Evolutionary conservation across 148 eudicot species (phyloP).

Genomic region (Agrostemma githago): DNA sequence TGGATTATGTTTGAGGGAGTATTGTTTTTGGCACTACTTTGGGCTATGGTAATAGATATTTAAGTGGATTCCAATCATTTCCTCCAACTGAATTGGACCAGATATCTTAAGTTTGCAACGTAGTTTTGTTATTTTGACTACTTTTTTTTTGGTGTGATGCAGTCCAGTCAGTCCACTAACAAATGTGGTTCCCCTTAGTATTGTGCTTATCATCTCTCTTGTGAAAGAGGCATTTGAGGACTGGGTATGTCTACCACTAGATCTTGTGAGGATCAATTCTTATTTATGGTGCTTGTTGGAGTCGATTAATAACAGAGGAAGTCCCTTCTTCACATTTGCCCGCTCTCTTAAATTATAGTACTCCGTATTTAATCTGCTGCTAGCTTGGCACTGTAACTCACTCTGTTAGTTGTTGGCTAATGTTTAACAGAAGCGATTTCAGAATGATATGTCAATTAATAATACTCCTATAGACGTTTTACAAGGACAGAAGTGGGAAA

Average conservation of each 20-base stretch:
- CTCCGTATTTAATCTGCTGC: background rate
- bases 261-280: background rate
- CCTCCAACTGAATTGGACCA: background rate
- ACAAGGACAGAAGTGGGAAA: constrained; percentile 68
- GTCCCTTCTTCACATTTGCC: background rate
- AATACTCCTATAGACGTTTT: constrained; percentile 64
- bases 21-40: background rate
- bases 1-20: background rate
- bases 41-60: background rate
- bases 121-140: constrained; percentile 15
- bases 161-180: constrained; percentile 97
- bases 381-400: constrained; percentile 8
- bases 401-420: constrained; percentile 12
- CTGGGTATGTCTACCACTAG: constrained; percentile 62
- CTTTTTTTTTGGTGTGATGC: constrained; percentile 38
- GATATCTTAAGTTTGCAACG: constrained; percentile 5
- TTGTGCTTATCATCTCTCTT: constrained; percentile 89
- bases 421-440: constrained; percentile 79
- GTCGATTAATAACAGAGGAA: background rate
- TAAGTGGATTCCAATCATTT: background rate
- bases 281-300: background rate
- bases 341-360: background rate
- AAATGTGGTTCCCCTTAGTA: constrained; percentile 78
- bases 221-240: constrained; percentile 98
- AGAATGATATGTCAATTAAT: constrained; percentile 85